Conservation (phyloP, 2,329 filamentous ascomycete species). For the Xylariaceae sp. region DNA sequence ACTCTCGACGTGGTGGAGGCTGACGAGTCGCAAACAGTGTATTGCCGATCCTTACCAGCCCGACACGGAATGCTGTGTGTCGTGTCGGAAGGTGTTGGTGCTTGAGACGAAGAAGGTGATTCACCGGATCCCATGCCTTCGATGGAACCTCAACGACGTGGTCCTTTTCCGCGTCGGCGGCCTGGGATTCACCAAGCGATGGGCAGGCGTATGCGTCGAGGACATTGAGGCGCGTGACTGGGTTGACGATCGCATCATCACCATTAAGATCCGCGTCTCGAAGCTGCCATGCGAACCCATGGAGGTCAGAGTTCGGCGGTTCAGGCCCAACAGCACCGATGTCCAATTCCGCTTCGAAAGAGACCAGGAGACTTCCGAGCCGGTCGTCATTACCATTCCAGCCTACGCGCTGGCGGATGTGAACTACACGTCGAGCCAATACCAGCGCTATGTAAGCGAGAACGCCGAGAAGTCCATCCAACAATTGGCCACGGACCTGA, state of each 20-base stretch:
- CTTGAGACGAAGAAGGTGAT: slow-evolving; percentile 42
- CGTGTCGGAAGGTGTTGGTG: slow-evolving; percentile 34
- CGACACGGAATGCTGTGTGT: slow-evolving; percentile 32
- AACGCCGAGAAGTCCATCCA: slow-evolving; percentile 29
- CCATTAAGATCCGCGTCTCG: slow-evolving; percentile 37
- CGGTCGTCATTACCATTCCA: slow-evolving; percentile 28
- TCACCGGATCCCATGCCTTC: slow-evolving; percentile 39
- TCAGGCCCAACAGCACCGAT: slow-evolving; percentile 35
- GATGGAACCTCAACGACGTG: slow-evolving; percentile 39
- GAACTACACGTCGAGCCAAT: slow-evolving; percentile 29
- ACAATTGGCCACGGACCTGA: slow-evolving; percentile 20
- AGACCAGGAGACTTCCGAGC: slow-evolving; percentile 24
- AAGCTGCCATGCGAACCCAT: slow-evolving; percentile 33
- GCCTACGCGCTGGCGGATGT: slow-evolving; percentile 39
- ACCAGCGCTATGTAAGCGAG: slow-evolving; percentile 33
- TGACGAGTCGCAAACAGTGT: slow-evolving; percentile 32
- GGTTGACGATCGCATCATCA: slow-evolving; percentile 21
- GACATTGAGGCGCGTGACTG: slow-evolving; percentile 35
- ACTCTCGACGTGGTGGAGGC: not conserved
- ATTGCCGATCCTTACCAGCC: slow-evolving; percentile 28
- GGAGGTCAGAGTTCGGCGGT: slow-evolving; percentile 36
- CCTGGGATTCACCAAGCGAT: slow-evolving; percentile 39
- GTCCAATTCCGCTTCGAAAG: slow-evolving; percentile 36
- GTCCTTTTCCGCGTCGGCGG: slow-evolving; percentile 39
- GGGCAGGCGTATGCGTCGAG: slow-evolving; percentile 36